Evolutionary conservation across 768 basidiomycete genomes (phyloP).

Genomic region (Russula lepida): DNA sequence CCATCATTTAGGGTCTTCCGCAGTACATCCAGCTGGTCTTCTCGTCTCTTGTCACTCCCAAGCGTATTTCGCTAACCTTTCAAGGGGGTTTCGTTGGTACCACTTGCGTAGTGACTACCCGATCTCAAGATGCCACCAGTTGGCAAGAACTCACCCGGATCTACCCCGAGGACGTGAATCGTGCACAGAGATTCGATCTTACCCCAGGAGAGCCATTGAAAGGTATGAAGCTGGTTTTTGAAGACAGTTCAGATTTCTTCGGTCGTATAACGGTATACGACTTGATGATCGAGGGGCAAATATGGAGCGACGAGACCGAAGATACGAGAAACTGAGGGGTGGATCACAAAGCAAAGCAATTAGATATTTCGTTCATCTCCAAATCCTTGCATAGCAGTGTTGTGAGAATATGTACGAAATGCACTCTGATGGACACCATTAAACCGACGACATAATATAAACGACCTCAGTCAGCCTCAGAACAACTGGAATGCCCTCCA

Average conservation of each 20-base stretch:
- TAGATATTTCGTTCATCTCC: not conserved
- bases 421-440: not conserved
- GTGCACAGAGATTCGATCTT: slow-evolving; percentile 59
- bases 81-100: slow-evolving; percentile 84
- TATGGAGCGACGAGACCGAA: not conserved
- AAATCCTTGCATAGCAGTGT: not conserved
- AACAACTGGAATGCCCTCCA: slow-evolving; percentile 56
- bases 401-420: not conserved
- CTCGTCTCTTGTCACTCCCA: slow-evolving; percentile 43
- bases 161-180: slow-evolving; percentile 76
- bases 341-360: not conserved
- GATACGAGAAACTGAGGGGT: not conserved
- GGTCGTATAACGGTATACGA: slow-evolving; percentile 74
- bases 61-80: slow-evolving; percentile 55
- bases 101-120: slow-evolving; percentile 43
- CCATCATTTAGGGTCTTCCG: slow-evolving; percentile 52
- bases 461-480: not conserved
- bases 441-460: not conserved
- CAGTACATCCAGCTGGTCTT: slow-evolving; percentile 69
- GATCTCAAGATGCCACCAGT: slow-evolving; percentile 26
- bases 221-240: slow-evolving; percentile 60
- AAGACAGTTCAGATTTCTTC: slow-evolving; percentile 79
- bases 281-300: slow-evolving; percentile 28
- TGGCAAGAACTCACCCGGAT: slow-evolving; percentile 49
- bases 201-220: slow-evolving; percentile 25